Percentiles rank a stretch among this genome's conserved stretches.
phyloP scores from a whole-genome alignment of 306 rosid genomes.

The Vigna trinervia region DNA sequence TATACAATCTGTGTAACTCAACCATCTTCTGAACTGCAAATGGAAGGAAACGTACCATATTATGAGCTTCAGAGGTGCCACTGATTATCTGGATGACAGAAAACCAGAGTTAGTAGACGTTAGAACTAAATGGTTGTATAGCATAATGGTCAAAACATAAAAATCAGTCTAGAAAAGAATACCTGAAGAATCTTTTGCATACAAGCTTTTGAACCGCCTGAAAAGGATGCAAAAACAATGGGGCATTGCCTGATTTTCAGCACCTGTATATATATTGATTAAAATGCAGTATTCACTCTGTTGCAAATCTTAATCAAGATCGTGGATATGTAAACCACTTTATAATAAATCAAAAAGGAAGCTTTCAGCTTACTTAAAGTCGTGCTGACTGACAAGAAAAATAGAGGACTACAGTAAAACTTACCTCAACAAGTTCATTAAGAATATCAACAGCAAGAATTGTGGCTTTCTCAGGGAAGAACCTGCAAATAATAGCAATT shows the following conservation, averaged over 20 bases:
- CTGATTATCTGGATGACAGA: constrained; percentile 70
- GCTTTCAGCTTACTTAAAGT: constrained; percentile 5
- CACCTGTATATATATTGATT: constrained; percentile 62
- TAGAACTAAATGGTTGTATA: constrained; percentile 22
- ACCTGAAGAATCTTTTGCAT: constrained; percentile 92
- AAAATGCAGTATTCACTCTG: constrained; percentile 32
- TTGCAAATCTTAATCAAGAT: constrained; percentile 17
- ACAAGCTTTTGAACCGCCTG: constrained; percentile 93
- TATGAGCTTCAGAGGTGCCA: constrained; percentile 64
- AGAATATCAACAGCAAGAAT: constrained; percentile 70
- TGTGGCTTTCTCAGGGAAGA: constrained; percentile 89
- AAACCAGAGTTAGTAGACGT: constrained; percentile 36
- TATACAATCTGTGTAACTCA: constrained; percentile 33
- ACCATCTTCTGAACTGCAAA: constrained; percentile 31
- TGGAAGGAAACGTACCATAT: constrained; percentile 63
- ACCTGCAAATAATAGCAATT: constrained; percentile 61
- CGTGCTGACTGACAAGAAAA: background rate
- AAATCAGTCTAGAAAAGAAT: constrained; percentile 40
- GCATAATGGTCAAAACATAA: constrained; percentile 22
- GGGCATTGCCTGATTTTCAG: constrained; percentile 80
- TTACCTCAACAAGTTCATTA: constrained; percentile 80
- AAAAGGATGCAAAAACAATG: constrained; percentile 83
- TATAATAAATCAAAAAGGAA: constrained; percentile 4
- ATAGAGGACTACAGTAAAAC: constrained; percentile 35
- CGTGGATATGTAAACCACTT: background rate